Evolutionary conservation across 768 basidiomycete species (phyloP), one percentile per base, ranked within the genome.

Genomic region (Mycena rosella): DNA sequence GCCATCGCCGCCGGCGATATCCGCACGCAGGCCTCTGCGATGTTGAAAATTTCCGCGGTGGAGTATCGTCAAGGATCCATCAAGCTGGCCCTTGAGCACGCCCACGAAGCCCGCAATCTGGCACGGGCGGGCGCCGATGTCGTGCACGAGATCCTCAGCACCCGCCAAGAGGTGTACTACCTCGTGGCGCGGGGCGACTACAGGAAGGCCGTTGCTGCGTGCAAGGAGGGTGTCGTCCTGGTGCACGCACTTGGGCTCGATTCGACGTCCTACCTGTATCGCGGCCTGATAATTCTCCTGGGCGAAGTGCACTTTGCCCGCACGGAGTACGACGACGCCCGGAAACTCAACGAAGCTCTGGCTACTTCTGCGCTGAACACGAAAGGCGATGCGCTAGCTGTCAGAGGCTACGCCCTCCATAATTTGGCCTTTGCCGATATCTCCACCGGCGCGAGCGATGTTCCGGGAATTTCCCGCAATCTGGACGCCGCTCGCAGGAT

Each of bases 291-390:
- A 1, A 42, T 42, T 27, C 38, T 56, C 24, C 54, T 27, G 40
- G 54, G 54, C 38, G 54, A 56, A 24, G 54, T 56, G 22, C 26
- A 26, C 38, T 40, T 56, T 9, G 24, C 54, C 8, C 54, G 54
- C 11, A 56, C 54, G 17, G 54, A 56, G 26, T 56, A 56, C 38
- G 54, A 40, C 11, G 32, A n/a, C 2, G 53, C 34, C 5, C 36
- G 53, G 53, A 54, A 38, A 24, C 22, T 54, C 34, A 54, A 54
- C 34, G 53, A 54, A 30, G 22, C 53, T 4, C 34, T 54, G 11
- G 53, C 53, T 2, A 26, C 22, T 14, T 54, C 34, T 30, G 2
- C 53, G 2, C 53, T 24, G 13, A 54, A 38, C 2, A 20, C 32
- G 20, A 18, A 54, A 15, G 53, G 53, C 2, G 32, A 22, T 13